phyloP scores from a whole-genome alignment of 371 early-diverging fungal species.

The Haplosporangium sp. region DNA sequence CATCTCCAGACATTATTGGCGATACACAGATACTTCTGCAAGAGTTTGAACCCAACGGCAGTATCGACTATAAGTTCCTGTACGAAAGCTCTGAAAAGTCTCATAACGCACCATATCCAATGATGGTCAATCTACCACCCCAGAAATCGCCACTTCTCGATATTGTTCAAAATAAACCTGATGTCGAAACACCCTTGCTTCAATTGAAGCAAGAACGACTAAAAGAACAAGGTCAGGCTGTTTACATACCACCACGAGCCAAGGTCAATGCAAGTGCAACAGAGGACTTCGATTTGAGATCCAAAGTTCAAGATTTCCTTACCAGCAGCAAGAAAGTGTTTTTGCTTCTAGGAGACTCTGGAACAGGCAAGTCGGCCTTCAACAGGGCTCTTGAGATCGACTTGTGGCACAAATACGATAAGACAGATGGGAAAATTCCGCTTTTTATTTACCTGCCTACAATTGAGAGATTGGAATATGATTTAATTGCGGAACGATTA shows the following conservation, averaged over 20 bases:
- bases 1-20: too few species aligned
- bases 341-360: slow-evolving; percentile 21
- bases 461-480: slow-evolving; percentile 5
- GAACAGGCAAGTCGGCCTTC: too few species aligned
- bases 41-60: too few species aligned
- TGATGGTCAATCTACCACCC: neutral
- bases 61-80: too few species aligned
- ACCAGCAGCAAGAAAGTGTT: slow-evolving; percentile 6
- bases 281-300: neutral
- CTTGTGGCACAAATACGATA: too few species aligned
- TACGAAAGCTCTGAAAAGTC: too few species aligned
- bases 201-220: slow-evolving; percentile 6
- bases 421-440: too few species aligned
- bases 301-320: slow-evolving; percentile 11
- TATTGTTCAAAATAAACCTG: neutral
- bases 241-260: slow-evolving; percentile 13
- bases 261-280: slow-evolving; percentile 1
- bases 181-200: neutral
- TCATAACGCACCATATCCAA: too few species aligned
- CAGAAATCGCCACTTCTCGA: neutral
- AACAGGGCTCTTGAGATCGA: too few species aligned
- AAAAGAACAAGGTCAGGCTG: neutral
- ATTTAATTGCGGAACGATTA: slow-evolving; percentile 16
- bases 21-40: too few species aligned
- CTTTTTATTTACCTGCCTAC: slow-evolving; percentile 19